Evolutionary conservation across 2,329 filamentous ascomycete genomes (phyloP).

Genomic region (Scytalidium sp.): DNA sequence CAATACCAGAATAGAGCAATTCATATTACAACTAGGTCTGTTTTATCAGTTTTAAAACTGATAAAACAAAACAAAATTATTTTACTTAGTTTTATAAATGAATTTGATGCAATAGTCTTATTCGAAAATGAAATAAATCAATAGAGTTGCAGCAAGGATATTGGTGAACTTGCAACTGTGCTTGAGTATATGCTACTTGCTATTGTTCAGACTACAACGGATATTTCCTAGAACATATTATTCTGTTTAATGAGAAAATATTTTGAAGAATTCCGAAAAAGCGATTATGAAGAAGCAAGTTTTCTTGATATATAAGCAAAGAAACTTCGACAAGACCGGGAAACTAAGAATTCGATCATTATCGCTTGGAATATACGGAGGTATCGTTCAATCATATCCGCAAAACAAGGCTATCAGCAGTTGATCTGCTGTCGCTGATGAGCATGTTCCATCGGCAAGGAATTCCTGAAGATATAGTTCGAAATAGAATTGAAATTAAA

Average conservation of each 20-base stretch:
- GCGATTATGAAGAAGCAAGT: neutral
- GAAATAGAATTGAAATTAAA: too few species aligned
- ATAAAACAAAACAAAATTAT: neutral
- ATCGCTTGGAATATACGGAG: neutral
- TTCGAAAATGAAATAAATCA: neutral
- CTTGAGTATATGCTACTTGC: neutral
- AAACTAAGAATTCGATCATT: neutral
- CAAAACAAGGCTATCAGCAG: neutral
- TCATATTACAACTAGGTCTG: neutral
- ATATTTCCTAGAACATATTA: neutral
- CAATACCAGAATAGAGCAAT: neutral
- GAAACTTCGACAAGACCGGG: neutral
- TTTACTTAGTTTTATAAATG: neutral
- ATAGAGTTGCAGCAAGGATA: neutral
- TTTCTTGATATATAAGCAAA: neutral
- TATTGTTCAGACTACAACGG: neutral
- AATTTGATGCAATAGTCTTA: neutral
- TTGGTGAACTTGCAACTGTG: neutral
- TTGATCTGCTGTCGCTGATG: conserved; percentile 5
- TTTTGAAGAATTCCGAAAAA: neutral
- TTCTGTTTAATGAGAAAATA: neutral
- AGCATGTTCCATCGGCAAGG: conserved; percentile 2
- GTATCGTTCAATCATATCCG: neutral
- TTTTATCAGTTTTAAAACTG: neutral
- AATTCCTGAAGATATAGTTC: conserved; percentile 2